Evolutionary conservation across 306 rosid genomes (phyloP).

Genomic region (Castanopsis chinensis): DNA sequence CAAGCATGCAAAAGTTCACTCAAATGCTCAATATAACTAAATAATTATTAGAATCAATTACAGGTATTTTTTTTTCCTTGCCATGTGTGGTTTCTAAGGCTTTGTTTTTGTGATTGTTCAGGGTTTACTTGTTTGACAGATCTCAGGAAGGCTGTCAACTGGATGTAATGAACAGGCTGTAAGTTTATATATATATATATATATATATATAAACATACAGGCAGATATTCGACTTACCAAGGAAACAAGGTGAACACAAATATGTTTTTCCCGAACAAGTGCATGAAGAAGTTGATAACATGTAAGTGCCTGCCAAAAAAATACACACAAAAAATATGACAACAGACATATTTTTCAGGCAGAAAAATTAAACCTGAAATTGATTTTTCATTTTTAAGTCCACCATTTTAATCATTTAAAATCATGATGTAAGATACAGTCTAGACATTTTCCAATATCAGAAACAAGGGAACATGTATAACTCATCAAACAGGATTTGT

Average conservation of each 20-base stretch:
- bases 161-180: neutral
- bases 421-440: neutral
- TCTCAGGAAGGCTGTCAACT: neutral
- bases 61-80: neutral
- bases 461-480: neutral
- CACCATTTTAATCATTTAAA: neutral
- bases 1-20: neutral
- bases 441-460: neutral
- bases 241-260: slow-evolving; percentile 75
- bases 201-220: slow-evolving; percentile 14
- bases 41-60: neutral
- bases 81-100: too few species aligned
- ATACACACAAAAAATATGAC: slow-evolving; percentile 18
- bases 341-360: slow-evolving; percentile 8
- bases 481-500: neutral
- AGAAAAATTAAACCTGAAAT: neutral
- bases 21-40: neutral
- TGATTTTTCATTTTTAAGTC: neutral
- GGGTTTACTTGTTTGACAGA: neutral
- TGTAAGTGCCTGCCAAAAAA: slow-evolving; percentile 62
- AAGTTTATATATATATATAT: slow-evolving; percentile 21
- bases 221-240: slow-evolving; percentile 58
- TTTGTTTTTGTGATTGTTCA: neutral
- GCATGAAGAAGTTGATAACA: slow-evolving; percentile 81
- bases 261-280: slow-evolving; percentile 80